A percentile compares a stretch with the other conserved stretches of the same genome.
Conservation (phyloP, 441 rosid genomes). For the Cnidoscolus chayamansa region DNA sequence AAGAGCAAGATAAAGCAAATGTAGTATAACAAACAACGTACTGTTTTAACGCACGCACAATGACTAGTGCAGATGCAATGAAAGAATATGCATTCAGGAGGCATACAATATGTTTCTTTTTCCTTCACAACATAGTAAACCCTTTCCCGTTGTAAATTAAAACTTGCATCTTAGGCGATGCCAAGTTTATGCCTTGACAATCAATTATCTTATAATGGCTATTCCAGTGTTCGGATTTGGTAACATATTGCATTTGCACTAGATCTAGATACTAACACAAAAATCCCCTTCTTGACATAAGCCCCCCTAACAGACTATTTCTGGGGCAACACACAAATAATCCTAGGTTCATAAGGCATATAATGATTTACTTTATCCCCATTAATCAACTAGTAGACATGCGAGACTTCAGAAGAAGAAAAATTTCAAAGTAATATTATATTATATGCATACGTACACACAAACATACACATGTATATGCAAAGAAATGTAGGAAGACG, state of each 20-base stretch:
- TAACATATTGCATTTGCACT: neutral
- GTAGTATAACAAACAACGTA: neutral
- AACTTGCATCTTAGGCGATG: neutral
- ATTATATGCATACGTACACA: too few relatives aligned
- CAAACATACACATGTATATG: neutral
- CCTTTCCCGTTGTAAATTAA: neutral
- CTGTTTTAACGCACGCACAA: neutral
- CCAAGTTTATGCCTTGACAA: neutral
- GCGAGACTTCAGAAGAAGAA: neutral
- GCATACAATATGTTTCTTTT: neutral
- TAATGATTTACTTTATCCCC: neutral
- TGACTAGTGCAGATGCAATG: slow-evolving; percentile 4
- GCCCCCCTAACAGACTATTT: too few relatives aligned
- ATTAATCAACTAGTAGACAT: neutral
- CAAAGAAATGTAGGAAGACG: neutral
- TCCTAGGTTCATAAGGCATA: too few relatives aligned
- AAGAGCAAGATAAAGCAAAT: neutral
- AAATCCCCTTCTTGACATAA: neutral
- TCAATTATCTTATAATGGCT: neutral
- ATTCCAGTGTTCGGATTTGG: slow-evolving; percentile 2
- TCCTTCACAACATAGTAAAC: neutral
- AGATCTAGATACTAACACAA: neutral
- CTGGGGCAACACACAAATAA: too few relatives aligned
- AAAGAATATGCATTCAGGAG: neutral
- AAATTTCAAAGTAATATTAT: neutral